Base-by-base conservation (phyloP, 2,329 filamentous ascomycete genomes). In the Simplicillium aogashimaense region DNA sequence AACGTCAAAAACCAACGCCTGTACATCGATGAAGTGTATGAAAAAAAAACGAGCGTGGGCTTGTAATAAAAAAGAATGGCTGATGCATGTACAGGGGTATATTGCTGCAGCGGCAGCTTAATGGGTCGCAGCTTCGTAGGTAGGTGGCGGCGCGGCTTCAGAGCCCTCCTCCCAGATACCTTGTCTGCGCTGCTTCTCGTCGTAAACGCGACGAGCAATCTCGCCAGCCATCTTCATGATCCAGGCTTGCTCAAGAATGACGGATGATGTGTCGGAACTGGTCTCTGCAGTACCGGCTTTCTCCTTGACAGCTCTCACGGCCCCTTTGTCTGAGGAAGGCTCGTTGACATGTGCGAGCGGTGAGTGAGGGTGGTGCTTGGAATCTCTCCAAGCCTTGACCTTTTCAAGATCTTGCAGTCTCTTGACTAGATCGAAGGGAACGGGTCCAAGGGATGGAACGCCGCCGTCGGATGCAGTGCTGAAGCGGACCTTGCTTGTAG, bases 171-270 rank as follows among this genome's bases (percentile, higher is more conserved):
- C 72, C 39, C 67, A 62, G 38, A 71, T 65, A 5, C 59, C 60
- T 18, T 66, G 63, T 39, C 73, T 67, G 29, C 69, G 66, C 40
- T 70, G 67, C 63, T 95, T 92, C 63, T 95, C 86, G 50, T 95
- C 86, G 49, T 90, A 86, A 48, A 94, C 87, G 41, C 86, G 83
- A 38, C 81, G 72, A 29, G 88, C 87, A 52, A 97, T 90, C 60
- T 97, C 92, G 47, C 81, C 82, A 5, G 90, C 89, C 77, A 98
- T 92, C 67, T 95, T 92, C 66, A 83, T 79, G 63, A 92, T 83
- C 84, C 86, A 92, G 3, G 85, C 86, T 58, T 87, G 82, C 56
- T 88, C 83, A 18, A 86, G 66, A 37, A 87, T 85, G 20, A 72
- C 69, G 0, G 74, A 74, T 11, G 72, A 69, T 5, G 65, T 67